Evolutionary conservation across 2,329 filamentous ascomycete genomes (phyloP).

Genomic region (Neonectria neomacrospora): DNA sequence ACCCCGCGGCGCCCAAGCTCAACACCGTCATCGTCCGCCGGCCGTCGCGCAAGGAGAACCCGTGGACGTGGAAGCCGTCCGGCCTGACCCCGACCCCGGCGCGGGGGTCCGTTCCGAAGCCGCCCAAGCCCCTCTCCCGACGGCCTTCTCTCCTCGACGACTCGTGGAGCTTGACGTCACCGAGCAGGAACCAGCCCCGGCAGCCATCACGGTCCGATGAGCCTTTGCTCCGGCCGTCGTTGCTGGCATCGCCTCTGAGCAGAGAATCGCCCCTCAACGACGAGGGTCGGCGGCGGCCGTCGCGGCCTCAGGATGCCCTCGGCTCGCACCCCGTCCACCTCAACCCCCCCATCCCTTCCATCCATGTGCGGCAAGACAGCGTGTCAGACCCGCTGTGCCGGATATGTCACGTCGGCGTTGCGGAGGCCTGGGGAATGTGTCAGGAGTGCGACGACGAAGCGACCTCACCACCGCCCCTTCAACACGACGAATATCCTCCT

Average conservation of each 20-base stretch:
- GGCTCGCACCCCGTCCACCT: slow-evolving; percentile 33
- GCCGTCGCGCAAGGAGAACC: slow-evolving; percentile 13
- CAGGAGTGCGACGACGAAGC: slow-evolving; percentile 43
- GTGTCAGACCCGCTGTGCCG: slow-evolving; percentile 36
- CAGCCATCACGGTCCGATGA: slow-evolving; percentile 2
- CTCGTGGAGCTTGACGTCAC: slow-evolving; percentile 2
- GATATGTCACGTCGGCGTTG: slow-evolving; percentile 37
- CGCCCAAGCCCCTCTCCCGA: neutral
- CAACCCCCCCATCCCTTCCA: slow-evolving; percentile 20
- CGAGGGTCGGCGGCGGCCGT: slow-evolving; percentile 29
- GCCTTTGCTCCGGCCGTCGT: neutral
- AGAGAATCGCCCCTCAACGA: slow-evolving; percentile 16
- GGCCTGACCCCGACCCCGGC: neutral
- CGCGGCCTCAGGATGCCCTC: slow-evolving; percentile 35
- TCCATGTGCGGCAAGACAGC: slow-evolving; percentile 41
- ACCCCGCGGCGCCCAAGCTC: slow-evolving; percentile 20
- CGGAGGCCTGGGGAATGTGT: slow-evolving; percentile 38
- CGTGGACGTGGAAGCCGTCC: neutral
- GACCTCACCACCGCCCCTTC: slow-evolving; percentile 11
- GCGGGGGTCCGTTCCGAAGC: neutral
- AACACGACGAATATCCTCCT: slow-evolving; percentile 21
- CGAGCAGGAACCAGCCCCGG: neutral
- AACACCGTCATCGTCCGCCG: slow-evolving; percentile 25
- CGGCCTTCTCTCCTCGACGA: neutral
- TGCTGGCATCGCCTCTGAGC: slow-evolving; percentile 2